Base-by-base conservation (phyloP, 495 filamentous ascomycete genomes). In the Aspergillus hancockii region DNA sequence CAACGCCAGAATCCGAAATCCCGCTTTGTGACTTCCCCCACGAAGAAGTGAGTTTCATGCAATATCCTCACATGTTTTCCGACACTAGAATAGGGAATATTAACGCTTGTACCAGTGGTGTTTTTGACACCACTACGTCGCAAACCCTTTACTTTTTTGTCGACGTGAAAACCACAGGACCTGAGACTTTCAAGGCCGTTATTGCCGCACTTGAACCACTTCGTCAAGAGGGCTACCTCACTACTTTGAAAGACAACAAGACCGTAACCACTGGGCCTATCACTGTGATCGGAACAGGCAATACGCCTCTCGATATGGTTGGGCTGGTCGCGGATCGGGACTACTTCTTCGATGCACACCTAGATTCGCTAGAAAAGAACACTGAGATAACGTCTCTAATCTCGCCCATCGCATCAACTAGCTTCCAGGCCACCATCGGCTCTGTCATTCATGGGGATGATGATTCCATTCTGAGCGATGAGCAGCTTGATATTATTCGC, bases 271-370 rank as follows among this genome's bases (percentile, higher is more conserved):
- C 65, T 19, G 77, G 88, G 3, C 84, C 87, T 6, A 68, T 96
- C 18, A 95, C 90, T 4, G 82, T 95, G 4, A 88, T 95, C 8
- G 90, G 84, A 0, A 93, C 91, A 0, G 92, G 92, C 16, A 86
- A 88, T 58, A 86, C 90, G 0, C 89, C 90, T 0, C 88, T 93
- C 57, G 80, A 89, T 47, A 71, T 79, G 65, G 76, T 89, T 10
- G 75, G 77, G 31, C 71, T 78, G 23, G 68, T 81, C 32, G 52
- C 68, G 7, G 66, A 79, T 19, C 75, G 86, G 12, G 81, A 86
- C 67, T 83, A 83, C 55, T 89, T 88, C 74, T 88, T 78, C 65
- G 86, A 89, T 60, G 85, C 78, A 0, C 83, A 80, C 14, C 76
- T 88, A 21, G 71, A 79, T 3, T 57, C 70, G 4, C 75, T 87